A percentile compares a stretch with the other conserved stretches of the same genome.
These are phyloP conservation scores for Athelia sp. DNA, from an alignment of 1,284 basidiomycete genomes.

Conservation along the genomic window DNA sequence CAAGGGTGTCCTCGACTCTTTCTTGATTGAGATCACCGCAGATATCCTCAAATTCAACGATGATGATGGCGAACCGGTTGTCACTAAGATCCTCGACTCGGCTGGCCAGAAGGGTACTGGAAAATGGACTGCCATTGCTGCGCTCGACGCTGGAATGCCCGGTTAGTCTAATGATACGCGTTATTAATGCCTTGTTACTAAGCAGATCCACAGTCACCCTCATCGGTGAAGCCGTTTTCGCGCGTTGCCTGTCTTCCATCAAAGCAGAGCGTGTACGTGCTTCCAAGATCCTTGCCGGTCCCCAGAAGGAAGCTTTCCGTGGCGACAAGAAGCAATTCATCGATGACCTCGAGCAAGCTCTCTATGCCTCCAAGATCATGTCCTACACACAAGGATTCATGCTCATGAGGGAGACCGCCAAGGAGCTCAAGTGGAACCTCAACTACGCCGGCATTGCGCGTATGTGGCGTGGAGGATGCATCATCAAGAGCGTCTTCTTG, in stretches of 20 bases:
- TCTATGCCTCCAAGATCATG: conserved; percentile 99
- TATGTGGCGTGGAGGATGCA: conserved; percentile 99
- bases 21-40: conserved; percentile 97
- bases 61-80: conserved; percentile 87
- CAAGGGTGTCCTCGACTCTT: conserved; percentile 98
- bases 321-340: conserved; percentile 99
- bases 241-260: conserved; percentile 95
- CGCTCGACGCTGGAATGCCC: conserved; percentile 91
- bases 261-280: conserved; percentile 97
- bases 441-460: conserved; percentile 96
- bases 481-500: conserved; percentile 98
- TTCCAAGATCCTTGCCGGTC: conserved; percentile 86
- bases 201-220: conserved; percentile 72
- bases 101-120: conserved; percentile 99
- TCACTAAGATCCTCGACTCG: conserved; percentile 92
- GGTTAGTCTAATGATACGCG: conserved; percentile 39
- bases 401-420: conserved; percentile 98
- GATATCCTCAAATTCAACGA: conserved; percentile 97
- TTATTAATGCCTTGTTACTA: conserved; percentile 5
- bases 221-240: conserved; percentile 99
- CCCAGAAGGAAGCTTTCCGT: conserved; percentile 88
- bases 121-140: conserved; percentile 99
- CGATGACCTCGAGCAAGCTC: conserved; percentile 96
- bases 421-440: conserved; percentile 82
- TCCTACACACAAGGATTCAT: conserved; percentile 99